Percentiles rank a stretch among this genome's conserved stretches.
Conservation (phyloP, 441 rosid genomes). For the Populus hybrid region DNA sequence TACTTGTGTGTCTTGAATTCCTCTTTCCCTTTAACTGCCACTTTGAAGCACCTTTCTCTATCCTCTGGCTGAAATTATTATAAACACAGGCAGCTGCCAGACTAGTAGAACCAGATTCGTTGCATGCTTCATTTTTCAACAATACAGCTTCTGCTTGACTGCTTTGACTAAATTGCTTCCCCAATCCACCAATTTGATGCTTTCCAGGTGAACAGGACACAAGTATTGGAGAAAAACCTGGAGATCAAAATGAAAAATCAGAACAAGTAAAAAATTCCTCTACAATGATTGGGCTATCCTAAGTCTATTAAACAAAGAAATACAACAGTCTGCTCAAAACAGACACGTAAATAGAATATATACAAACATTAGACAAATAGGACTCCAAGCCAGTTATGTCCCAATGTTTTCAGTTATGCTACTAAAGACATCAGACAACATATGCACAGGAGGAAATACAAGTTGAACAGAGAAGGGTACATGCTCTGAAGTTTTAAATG, state of each 20-base stretch:
- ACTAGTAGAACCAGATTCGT: constrained; percentile 46
- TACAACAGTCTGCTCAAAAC: not conserved
- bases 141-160: constrained; percentile 41
- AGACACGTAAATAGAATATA: not conserved
- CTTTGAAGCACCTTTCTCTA: constrained; percentile 71
- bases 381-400: not conserved
- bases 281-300: not conserved
- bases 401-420: not conserved
- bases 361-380: not conserved
- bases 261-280: not conserved
- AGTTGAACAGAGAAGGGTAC: not conserved
- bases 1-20: constrained; percentile 69
- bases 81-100: constrained; percentile 26
- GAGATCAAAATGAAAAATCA: constrained; percentile 20
- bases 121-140: too few relatives aligned
- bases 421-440: not conserved
- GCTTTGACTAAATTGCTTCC: constrained; percentile 43
- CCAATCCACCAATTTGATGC: constrained; percentile 41
- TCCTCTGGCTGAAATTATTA: constrained; percentile 45
- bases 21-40: constrained; percentile 97
- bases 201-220: constrained; percentile 37
- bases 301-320: not conserved
- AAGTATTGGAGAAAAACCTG: constrained; percentile 48
- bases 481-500: constrained; percentile 2
- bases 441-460: not conserved